phyloP scores from a whole-genome alignment of 805 yeast genomes.

The Wickerhamomyces queroliae region DNA sequence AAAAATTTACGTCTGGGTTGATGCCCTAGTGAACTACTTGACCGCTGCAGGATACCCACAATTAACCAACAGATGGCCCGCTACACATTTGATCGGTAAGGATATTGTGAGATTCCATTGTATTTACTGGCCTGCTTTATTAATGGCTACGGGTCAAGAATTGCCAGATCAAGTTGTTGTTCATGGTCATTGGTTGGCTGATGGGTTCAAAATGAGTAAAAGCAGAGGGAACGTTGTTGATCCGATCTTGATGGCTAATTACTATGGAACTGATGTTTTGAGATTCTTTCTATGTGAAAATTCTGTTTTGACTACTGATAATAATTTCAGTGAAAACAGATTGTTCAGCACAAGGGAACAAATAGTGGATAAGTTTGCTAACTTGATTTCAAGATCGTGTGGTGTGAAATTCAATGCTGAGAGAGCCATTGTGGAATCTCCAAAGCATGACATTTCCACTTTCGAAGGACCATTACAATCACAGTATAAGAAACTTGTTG shows the following conservation, averaged over 20 bases:
- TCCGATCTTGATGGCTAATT: constrained; percentile 58
- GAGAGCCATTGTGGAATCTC: constrained; percentile 30
- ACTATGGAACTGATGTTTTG: constrained; percentile 68
- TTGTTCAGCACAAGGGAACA: constrained; percentile 50
- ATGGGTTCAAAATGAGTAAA: constrained; percentile 91
- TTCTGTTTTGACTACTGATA: constrained; percentile 70
- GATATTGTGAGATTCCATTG: constrained; percentile 88
- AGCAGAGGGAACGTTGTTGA: constrained; percentile 92
- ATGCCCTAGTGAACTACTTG: constrained; percentile 82
- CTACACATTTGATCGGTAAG: constrained; percentile 81
- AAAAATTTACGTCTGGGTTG: constrained; percentile 93
- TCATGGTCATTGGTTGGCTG: constrained; percentile 91
- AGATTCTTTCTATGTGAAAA: constrained; percentile 73
- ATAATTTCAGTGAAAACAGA: constrained; percentile 64
- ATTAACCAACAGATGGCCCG: constrained; percentile 16
- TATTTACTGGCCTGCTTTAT: constrained; percentile 88
- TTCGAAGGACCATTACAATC: constrained; percentile 7
- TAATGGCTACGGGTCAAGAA: constrained; percentile 73
- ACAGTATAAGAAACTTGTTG: constrained; percentile 20
- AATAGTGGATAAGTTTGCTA: constrained; percentile 79
- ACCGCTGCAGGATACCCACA: constrained; percentile 64
- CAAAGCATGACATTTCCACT: neutral
- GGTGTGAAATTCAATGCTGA: constrained; percentile 59
- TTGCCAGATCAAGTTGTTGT: constrained; percentile 74
- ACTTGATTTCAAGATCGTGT: constrained; percentile 67